Evolutionary conservation across 805 yeast species (phyloP).

Genomic region (Pachysolen tannophilus): DNA sequence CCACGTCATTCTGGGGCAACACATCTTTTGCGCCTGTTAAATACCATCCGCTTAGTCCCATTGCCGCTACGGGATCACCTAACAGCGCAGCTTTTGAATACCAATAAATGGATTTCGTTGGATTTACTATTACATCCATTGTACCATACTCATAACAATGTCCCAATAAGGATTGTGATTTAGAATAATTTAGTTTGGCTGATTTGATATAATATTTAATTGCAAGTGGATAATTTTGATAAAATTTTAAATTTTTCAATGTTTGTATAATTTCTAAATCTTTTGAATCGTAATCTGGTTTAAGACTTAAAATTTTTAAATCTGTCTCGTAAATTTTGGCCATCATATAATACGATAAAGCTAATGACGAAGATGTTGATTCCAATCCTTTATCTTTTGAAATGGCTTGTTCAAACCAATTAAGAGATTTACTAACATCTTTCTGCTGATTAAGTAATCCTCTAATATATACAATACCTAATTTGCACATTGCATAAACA

Average conservation of each 20-base stretch:
- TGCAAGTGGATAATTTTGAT: slow-evolving; percentile 32
- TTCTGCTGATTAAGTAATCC: slow-evolving; percentile 34
- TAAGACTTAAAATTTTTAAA: slow-evolving; percentile 18
- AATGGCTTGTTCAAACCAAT: slow-evolving; percentile 41
- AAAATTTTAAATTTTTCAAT: slow-evolving; percentile 21
- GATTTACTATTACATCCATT: slow-evolving; percentile 40
- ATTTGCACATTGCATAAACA: slow-evolving; percentile 63
- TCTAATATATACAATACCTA: slow-evolving; percentile 55
- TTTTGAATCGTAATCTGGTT: slow-evolving; percentile 11
- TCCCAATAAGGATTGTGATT: slow-evolving; percentile 66
- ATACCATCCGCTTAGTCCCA: slow-evolving; percentile 73
- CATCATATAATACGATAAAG: slow-evolving; percentile 20
- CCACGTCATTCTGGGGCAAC: slow-evolving; percentile 46
- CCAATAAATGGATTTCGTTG: slow-evolving; percentile 63
- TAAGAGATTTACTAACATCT: slow-evolving; percentile 33
- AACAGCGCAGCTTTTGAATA: slow-evolving; percentile 59
- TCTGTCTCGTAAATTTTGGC: slow-evolving; percentile 29
- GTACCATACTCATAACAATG: slow-evolving; percentile 68
- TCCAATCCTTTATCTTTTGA: neutral
- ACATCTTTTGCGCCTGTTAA: slow-evolving; percentile 57
- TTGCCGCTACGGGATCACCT: slow-evolving; percentile 60
- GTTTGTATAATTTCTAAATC: slow-evolving; percentile 26
- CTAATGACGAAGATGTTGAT: slow-evolving; percentile 16
- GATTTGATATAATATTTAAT: slow-evolving; percentile 48
- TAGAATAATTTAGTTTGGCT: slow-evolving; percentile 51